A percentile compares a stretch with the other conserved stretches of the same genome.
These are phyloP conservation scores for Ambrosia trifida DNA, from an alignment of 129 eudicot genomes.

Conservation along the genomic window DNA sequence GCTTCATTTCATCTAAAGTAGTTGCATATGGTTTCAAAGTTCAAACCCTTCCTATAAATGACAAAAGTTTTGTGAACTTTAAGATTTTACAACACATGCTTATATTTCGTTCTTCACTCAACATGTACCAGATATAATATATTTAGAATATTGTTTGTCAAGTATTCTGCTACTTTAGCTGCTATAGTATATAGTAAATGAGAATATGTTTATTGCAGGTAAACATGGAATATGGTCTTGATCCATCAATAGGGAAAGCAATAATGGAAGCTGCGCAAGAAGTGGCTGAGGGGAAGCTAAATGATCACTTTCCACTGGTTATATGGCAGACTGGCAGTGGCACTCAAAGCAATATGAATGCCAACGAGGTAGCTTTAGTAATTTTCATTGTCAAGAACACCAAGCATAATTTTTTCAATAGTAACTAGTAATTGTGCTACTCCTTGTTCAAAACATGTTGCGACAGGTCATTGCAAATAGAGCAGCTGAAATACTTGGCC, in stretches of 20 bases:
- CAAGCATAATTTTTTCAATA: not conserved
- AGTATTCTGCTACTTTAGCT: not conserved
- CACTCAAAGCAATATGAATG: slow-evolving; percentile 98
- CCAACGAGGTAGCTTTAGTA: slow-evolving; percentile 71
- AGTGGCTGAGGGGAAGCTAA: slow-evolving; percentile 93
- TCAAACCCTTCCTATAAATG: not conserved
- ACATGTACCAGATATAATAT: not conserved
- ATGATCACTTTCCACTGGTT: slow-evolving; percentile 92
- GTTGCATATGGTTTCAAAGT: slow-evolving; percentile 7
- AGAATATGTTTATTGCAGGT: slow-evolving; percentile 48
- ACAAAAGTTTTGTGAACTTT: not conserved
- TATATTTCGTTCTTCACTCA: slow-evolving; percentile 1
- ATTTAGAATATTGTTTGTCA: no score
- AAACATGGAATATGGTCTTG: slow-evolving; percentile 96
- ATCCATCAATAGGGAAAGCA: slow-evolving; percentile 94
- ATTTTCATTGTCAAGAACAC: not conserved
- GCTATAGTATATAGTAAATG: slow-evolving; percentile 9
- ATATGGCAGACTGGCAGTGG: slow-evolving; percentile 99
- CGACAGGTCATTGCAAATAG: slow-evolving; percentile 93
- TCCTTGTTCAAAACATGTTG: not conserved
- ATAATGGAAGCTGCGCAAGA: slow-evolving; percentile 98
- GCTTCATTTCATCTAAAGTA: slow-evolving; percentile 14
- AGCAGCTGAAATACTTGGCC: slow-evolving; percentile 99
- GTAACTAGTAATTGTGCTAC: not conserved
- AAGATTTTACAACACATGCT: not conserved